Conservation (phyloP, 1,139 yeast genomes). For the Nadsonia starkeyi-henricii region DNA sequence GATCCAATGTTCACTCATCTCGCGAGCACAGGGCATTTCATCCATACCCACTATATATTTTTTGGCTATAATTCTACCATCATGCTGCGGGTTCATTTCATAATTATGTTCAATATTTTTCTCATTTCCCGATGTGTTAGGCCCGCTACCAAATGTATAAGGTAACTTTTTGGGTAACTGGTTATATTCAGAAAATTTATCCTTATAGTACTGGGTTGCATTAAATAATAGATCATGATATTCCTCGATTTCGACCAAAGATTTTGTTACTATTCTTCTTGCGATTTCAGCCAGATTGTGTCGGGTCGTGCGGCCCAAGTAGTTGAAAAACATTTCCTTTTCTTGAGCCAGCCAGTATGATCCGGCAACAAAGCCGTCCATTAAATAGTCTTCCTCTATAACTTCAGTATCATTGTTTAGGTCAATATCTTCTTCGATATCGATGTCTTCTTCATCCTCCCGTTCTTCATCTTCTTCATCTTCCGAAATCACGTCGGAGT, state of each 20-base stretch:
- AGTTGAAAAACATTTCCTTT: slow-evolving; percentile 29
- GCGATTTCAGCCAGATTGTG: slow-evolving; percentile 33
- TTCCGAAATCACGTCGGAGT: slow-evolving; percentile 42
- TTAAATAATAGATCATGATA: slow-evolving; percentile 30
- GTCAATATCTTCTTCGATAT: background rate
- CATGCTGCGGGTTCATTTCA: background rate
- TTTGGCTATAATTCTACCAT: slow-evolving; percentile 8
- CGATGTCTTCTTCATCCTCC: slow-evolving; percentile 2
- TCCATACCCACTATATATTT: slow-evolving; percentile 22
- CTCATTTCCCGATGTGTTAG: background rate
- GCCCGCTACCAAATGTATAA: background rate
- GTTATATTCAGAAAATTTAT: background rate
- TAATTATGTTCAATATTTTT: background rate
- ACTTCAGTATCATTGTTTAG: background rate
- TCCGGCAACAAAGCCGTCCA: slow-evolving; percentile 14
- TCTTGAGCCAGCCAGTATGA: slow-evolving; percentile 30
- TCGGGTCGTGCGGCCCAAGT: slow-evolving; percentile 36
- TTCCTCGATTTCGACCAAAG: slow-evolving; percentile 31
- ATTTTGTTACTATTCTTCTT: slow-evolving; percentile 29
- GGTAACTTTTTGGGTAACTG: background rate
- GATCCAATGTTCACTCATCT: slow-evolving; percentile 36
- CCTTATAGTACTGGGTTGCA: slow-evolving; percentile 19
- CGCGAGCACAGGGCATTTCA: slow-evolving; percentile 40
- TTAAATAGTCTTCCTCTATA: background rate
- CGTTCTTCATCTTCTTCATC: background rate